A percentile compares a stretch with the other conserved stretches of the same genome.
phyloP scores from a whole-genome alignment of 2,329 filamentous ascomycete genomes.

The Claviceps capensis region DNA sequence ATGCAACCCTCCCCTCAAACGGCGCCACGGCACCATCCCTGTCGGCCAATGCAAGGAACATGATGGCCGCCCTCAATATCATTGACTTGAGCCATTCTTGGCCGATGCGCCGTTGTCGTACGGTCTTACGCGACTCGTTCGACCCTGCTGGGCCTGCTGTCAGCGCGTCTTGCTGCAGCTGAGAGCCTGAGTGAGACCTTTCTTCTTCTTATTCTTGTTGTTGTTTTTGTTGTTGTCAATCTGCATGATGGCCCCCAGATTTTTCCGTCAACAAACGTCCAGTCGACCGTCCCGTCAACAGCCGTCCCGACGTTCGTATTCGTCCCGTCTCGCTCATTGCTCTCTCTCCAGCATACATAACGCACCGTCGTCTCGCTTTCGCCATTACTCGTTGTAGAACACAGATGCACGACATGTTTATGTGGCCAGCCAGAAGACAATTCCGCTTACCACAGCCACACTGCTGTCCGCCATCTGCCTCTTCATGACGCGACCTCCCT shows the following conservation, averaged over 20 bases:
- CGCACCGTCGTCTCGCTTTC: background rate
- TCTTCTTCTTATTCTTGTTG: background rate
- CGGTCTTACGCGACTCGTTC: conserved; percentile 1
- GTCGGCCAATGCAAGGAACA: conserved; percentile 5
- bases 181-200: background rate
- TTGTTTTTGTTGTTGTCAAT: background rate
- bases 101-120: background rate
- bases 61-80: background rate
- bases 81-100: background rate
- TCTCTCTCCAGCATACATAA: background rate
- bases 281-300: background rate
- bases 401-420: background rate
- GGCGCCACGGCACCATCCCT: background rate
- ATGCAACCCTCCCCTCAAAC: background rate
- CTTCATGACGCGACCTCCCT: background rate
- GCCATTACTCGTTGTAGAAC: background rate
- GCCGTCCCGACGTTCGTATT: background rate
- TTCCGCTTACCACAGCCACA: background rate
- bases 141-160: background rate
- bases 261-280: background rate
- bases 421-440: background rate
- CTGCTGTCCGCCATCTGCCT: conserved; percentile 3
- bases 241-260: background rate
- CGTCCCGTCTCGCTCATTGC: background rate
- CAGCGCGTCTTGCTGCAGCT: background rate